These are phyloP conservation scores for Paramyrothecium roridum DNA, from an alignment of 2,329 filamentous ascomycete species.

Conservation along the genomic window DNA sequence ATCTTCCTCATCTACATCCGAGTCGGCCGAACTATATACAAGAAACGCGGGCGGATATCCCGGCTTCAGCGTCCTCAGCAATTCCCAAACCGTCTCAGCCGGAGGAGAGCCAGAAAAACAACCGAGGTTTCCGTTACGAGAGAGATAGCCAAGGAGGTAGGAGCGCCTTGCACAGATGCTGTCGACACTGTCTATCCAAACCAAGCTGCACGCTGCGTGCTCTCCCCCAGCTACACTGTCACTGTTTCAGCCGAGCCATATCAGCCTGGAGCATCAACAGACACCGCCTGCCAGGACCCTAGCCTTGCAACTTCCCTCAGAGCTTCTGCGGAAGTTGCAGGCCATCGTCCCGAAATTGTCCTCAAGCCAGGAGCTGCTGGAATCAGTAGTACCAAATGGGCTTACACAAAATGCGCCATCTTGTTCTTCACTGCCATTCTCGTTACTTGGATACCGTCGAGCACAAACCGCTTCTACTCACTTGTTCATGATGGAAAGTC, in stretches of 20 bases:
- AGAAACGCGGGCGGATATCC: constrained; percentile 60
- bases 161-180: constrained; percentile 16
- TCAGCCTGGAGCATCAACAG: too few relatives aligned
- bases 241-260: constrained; percentile 38
- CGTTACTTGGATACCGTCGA: constrained; percentile 75
- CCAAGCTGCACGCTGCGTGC: constrained; percentile 7
- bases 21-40: constrained; percentile 65
- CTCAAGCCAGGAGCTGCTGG: background rate
- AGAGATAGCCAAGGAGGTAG: constrained; percentile 33
- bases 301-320: constrained; percentile 7
- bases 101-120: constrained; percentile 52
- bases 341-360: background rate
- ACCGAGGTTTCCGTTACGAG: constrained; percentile 63
- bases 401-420: constrained; percentile 67
- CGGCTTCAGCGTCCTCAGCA: constrained; percentile 47
- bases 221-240: constrained; percentile 42
- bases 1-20: constrained; percentile 65
- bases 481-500: constrained; percentile 53
- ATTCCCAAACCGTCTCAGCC: constrained; percentile 38
- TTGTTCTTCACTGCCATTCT: constrained; percentile 70
- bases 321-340: constrained; percentile 3
- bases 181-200: constrained; percentile 9
- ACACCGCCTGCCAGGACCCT: too few relatives aligned
- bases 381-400: constrained; percentile 62
- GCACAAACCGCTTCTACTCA: constrained; percentile 72